These are phyloP conservation scores for Ustulina deusta DNA, from an alignment of 2,329 filamentous ascomycete species.

Conservation along the genomic window DNA sequence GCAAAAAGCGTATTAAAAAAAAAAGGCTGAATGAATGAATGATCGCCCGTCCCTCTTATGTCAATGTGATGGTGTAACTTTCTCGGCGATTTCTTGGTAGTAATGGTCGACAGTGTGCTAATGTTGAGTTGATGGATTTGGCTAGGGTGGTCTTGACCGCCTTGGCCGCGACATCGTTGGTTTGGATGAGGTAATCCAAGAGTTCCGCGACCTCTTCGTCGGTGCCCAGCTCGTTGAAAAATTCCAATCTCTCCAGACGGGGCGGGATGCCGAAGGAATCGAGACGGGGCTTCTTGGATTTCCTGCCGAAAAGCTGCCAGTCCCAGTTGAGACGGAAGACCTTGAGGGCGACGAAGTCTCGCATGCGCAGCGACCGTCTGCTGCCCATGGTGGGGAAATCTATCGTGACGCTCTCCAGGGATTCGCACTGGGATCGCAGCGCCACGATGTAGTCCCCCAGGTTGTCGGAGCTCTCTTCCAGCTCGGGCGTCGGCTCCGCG, in stretches of 20 bases:
- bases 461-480: constrained; percentile 62
- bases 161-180: constrained; percentile 53
- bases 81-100: constrained; percentile 33
- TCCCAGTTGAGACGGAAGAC: constrained; percentile 60
- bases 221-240: constrained; percentile 59
- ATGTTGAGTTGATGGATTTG: constrained; percentile 34
- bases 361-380: constrained; percentile 57
- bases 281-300: constrained; percentile 58
- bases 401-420: constrained; percentile 59
- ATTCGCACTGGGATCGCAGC: constrained; percentile 56
- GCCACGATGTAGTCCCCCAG: constrained; percentile 62
- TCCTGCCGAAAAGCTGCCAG: constrained; percentile 61
- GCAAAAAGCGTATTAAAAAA: not conserved
- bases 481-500: constrained; percentile 54
- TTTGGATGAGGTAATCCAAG: constrained; percentile 57
- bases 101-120: constrained; percentile 27
- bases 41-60: constrained; percentile 15
- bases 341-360: constrained; percentile 58
- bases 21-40: not conserved
- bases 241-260: constrained; percentile 59
- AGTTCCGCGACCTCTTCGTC: constrained; percentile 62
- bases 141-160: constrained; percentile 56
- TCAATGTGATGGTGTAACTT: constrained; percentile 32
- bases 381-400: constrained; percentile 57
- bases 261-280: constrained; percentile 62